Evolutionary conservation across 2,329 filamentous ascomycete genomes (phyloP), one percentile per base, ranked within the genome.

Genomic region (Cyphellophora attinorum): DNA sequence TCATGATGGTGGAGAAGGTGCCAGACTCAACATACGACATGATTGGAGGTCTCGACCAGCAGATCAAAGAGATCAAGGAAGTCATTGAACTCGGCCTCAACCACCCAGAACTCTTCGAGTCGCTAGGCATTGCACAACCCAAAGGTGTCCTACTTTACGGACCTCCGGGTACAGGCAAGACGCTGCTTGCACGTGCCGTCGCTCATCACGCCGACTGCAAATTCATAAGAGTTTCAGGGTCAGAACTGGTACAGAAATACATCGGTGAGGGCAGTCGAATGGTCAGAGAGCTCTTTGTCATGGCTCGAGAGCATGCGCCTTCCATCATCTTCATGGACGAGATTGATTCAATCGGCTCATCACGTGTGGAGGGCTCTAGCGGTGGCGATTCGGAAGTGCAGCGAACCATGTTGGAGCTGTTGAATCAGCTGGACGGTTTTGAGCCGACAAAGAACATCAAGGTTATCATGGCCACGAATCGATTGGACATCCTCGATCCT

Each of bases 291-390:
- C 74, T 98, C 33, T 98, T 98, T 72, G 84, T 98, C 58, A 98
- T 98, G 91, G 91, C 91, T 17, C 76, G 91, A 62, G 91, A 98
- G 59, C 91, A 98, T 53, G 91, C 91, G 1, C 91, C 91, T 14
- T 93, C 85, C 48, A 98, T 98, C 64, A 98, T 98, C 63, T 98
- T 98, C 71, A 98, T 98, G 91, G 91, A 98, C 61, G 91, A 98
- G 64, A 96, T 98, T 61, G 91, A 98, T 69, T 93, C 85, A 50
- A 98, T 98, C 62, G 91, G 91, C 45, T 95, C 88, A 19, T 94
- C 86, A 41, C 84, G 91, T 63, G 89, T 98, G 35, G 91, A 98
- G 58, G 89, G 89, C 16, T 93, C 84, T 39, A 93, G 85, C 13
- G 88, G 88, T 34, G 91, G 91, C 54, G 91, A 98, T 57, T 95